These are phyloP conservation scores for Cudoniella acicularis DNA, from an alignment of 495 filamentous ascomycete genomes.

Conservation along the genomic window DNA sequence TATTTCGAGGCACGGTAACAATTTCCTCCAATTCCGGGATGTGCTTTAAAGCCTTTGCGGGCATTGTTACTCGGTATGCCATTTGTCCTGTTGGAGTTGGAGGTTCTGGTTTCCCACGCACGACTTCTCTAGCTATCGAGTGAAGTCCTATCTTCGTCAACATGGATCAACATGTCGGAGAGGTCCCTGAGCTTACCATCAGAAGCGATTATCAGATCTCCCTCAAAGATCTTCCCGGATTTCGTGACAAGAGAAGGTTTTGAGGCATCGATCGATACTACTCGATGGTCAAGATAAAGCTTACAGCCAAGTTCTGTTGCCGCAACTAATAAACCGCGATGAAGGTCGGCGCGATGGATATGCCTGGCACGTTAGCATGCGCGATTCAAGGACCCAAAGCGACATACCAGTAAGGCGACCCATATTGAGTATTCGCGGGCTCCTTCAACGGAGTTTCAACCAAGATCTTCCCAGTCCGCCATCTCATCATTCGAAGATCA, in stretches of 20 bases:
- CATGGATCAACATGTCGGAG: background rate
- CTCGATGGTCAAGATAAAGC: constrained; percentile 43
- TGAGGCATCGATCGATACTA: constrained; percentile 31
- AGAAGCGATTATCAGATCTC: constrained; percentile 54
- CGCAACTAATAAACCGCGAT: constrained; percentile 46
- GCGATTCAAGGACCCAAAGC: background rate
- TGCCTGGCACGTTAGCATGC: constrained; percentile 27
- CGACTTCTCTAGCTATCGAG: constrained; percentile 44
- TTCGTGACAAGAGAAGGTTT: constrained; percentile 25
- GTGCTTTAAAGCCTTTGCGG: constrained; percentile 45
- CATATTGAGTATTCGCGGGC: constrained; percentile 40
- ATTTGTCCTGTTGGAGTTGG: constrained; percentile 62
- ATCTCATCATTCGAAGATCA: constrained; percentile 38
- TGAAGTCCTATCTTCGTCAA: constrained; percentile 33
- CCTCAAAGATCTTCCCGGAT: constrained; percentile 32
- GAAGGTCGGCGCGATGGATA: constrained; percentile 57
- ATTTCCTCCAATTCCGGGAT: constrained; percentile 44
- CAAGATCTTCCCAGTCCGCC: constrained; percentile 35
- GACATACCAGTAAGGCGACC: constrained; percentile 30
- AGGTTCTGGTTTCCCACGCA: constrained; percentile 38
- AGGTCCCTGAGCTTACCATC: constrained; percentile 35
- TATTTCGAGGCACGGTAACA: constrained; percentile 52
- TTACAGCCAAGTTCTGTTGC: constrained; percentile 49
- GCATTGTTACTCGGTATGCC: constrained; percentile 59
- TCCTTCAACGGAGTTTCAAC: constrained; percentile 37